Evolutionary conservation across 2,329 filamentous ascomycete species (phyloP).

Genomic region (Fusarium chuoi): DNA sequence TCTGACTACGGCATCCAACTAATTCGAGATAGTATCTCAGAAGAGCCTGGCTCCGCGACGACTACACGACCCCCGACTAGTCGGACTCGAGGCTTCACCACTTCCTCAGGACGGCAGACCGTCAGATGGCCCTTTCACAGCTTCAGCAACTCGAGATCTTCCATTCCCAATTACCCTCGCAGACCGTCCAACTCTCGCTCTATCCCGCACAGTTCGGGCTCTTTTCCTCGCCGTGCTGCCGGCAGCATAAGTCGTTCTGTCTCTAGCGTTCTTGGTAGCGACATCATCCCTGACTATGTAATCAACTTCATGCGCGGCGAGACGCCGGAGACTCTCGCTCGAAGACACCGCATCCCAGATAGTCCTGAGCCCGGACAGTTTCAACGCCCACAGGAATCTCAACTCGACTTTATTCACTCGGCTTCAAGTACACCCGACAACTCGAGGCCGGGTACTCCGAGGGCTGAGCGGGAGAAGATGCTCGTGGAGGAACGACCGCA

Average conservation of each 20-base stretch:
- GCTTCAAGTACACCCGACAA: conserved; percentile 16
- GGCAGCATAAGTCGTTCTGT: conserved; percentile 45
- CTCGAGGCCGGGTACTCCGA: conserved; percentile 37
- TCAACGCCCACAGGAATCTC: conserved; percentile 31
- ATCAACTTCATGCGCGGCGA: conserved; percentile 66
- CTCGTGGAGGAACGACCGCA: conserved; percentile 36
- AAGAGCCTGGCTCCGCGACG: conserved; percentile 37
- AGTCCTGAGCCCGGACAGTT: conserved; percentile 43
- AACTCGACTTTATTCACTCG: conserved; percentile 24
- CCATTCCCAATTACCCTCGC: conserved; percentile 34
- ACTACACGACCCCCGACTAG: conserved; percentile 30
- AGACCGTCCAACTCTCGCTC: conserved; percentile 35
- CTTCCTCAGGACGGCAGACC: conserved; percentile 42
- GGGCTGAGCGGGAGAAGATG: conserved; percentile 44
- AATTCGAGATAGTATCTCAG: conserved; percentile 36
- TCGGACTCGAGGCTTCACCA: conserved; percentile 43
- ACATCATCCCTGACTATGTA: conserved; percentile 66
- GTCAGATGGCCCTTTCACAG: conserved; percentile 45
- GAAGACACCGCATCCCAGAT: conserved; percentile 50
- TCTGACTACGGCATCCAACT: conserved; percentile 17
- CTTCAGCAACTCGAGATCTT: conserved; percentile 43
- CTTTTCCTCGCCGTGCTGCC: conserved; percentile 40
- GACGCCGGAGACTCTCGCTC: conserved; percentile 63
- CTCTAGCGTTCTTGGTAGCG: conserved; percentile 51
- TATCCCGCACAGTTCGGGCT: conserved; percentile 36